Conservation (phyloP, 2,329 filamentous ascomycete species). For the Pseudogymnoascus sp. region DNA sequence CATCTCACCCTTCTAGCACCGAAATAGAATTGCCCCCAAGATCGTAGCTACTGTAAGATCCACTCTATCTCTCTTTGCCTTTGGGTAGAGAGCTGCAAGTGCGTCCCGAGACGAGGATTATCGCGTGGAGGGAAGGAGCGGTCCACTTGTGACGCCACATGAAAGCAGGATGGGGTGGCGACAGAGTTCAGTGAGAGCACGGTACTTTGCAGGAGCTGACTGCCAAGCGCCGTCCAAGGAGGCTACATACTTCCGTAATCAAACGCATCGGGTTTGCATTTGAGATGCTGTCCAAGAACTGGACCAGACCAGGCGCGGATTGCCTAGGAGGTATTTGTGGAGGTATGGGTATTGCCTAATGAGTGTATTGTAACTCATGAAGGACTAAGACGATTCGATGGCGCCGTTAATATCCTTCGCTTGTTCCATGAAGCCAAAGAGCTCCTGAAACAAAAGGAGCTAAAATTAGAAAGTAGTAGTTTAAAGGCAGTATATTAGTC, state of each 20-base stretch:
- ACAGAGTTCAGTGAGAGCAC: not conserved
- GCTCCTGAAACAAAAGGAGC: slow-evolving; percentile 10
- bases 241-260: no score
- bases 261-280: no score
- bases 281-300: not conserved
- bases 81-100: not conserved
- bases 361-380: not conserved
- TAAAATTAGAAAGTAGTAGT: no score
- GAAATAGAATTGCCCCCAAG: not conserved
- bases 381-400: slow-evolving; percentile 9
- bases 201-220: not conserved
- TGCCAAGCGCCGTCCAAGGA: not conserved
- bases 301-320: not conserved
- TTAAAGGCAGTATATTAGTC: no score
- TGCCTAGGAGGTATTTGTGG: slow-evolving; percentile 4
- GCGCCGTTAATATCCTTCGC: slow-evolving; percentile 11
- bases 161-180: not conserved
- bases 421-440: slow-evolving; percentile 14
- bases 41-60: not conserved
- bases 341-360: slow-evolving; percentile 8
- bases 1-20: not conserved
- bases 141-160: not conserved
- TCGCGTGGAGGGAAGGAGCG: not conserved
- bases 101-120: not conserved
- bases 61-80: not conserved